Base-by-base conservation (phyloP, 257 asterid genomes). In the Paulownia fortunei region DNA sequence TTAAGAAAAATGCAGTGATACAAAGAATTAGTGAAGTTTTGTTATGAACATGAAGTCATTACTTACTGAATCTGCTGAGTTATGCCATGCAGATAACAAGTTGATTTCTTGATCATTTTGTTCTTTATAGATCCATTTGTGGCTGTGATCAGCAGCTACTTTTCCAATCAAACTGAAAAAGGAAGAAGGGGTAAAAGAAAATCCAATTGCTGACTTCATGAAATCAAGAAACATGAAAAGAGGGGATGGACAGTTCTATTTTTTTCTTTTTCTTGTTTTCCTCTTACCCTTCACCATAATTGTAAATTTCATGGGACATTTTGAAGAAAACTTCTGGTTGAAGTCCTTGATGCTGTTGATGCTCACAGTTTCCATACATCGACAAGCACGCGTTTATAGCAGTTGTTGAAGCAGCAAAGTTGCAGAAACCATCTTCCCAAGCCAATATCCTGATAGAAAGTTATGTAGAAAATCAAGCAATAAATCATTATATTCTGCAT, bases 381-480 rank as follows among this genome's bases (percentile, higher is more conserved):
- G 96, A 82, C 0, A 96, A 84, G 19, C 85, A 64, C 2, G 88
- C 84, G 82, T 77, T 90, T 6, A 85, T 82, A 92, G 89, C 97
- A 54, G 81, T 47, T 21, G 96, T 78, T 11, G 97, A 93, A 1
- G 99, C 97, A 2, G 95, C 95, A 83, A 96, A 96, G 65, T 96
- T 91, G 89, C 99, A 96, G 82, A 93, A 96, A 26, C 99, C 99
- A 90, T 96, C 99, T 83, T 96, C 99, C 99, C 99, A 96, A 3
- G 92, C n/a, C 98, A 96, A 83, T 82, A 96, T 96, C 99, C 99
- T 96, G 56, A 13, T 13, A 27, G 59, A 30, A 30, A 63, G 19
- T 26, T 39, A 67, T 1, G 1, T 4, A 18, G 0, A 64, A 70
- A 44, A 8, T 26, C 2, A 59, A 7, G 2, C 16, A 24, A 11